Evolutionary conservation across 1,284 basidiomycete genomes (phyloP).

Genomic region (Cystobasidiaceae sp.): DNA sequence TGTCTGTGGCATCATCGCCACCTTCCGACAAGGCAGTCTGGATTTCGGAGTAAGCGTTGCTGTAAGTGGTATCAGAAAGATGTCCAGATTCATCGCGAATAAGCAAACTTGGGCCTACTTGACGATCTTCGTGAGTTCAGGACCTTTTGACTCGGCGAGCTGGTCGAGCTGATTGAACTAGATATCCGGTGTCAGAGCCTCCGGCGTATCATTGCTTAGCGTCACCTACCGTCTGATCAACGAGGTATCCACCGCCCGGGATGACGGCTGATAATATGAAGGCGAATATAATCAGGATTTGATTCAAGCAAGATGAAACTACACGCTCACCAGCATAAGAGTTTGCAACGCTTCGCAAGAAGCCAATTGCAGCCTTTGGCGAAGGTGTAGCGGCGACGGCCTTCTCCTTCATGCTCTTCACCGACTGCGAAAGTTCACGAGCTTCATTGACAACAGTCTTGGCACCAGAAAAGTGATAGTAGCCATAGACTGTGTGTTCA

Average conservation of each 20-base stretch:
- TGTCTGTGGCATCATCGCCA: constrained; percentile 26
- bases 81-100: background rate
- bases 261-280: constrained; percentile 42
- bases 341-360: constrained; percentile 50
- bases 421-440: constrained; percentile 45
- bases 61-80: background rate
- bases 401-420: constrained; percentile 48
- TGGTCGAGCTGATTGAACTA: constrained; percentile 51
- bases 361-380: constrained; percentile 49
- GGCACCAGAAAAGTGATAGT: constrained; percentile 50
- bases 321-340: constrained; percentile 46
- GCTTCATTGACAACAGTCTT: constrained; percentile 48
- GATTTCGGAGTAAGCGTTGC: constrained; percentile 34
- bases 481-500: constrained; percentile 44
- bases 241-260: constrained; percentile 50
- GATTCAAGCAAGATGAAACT: background rate
- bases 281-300: background rate
- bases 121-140: constrained; percentile 51
- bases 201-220: background rate
- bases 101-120: constrained; percentile 29
- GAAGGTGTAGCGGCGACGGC: constrained; percentile 46
- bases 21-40: constrained; percentile 15
- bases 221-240: constrained; percentile 46
- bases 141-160: constrained; percentile 50
- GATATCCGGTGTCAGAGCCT: background rate